Conservation (phyloP, 768 basidiomycete species). For the Cyclocybe aegerita region DNA sequence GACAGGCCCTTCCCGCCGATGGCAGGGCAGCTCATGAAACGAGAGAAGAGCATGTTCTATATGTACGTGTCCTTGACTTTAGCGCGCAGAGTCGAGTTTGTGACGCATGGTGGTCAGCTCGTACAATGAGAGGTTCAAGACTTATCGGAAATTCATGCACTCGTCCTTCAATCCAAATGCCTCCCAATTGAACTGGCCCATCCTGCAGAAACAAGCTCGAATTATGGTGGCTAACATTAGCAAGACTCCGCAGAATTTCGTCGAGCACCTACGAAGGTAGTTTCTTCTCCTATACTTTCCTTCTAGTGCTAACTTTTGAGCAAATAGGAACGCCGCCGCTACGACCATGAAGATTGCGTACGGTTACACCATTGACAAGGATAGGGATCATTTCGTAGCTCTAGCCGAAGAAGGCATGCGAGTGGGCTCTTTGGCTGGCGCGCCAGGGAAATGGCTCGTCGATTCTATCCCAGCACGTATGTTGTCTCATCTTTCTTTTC, state of each 20-base stretch:
- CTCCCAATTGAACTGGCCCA: slow-evolving; percentile 21
- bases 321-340: slow-evolving; percentile 27
- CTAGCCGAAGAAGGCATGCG: slow-evolving; percentile 29
- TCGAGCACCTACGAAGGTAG: slow-evolving; percentile 25
- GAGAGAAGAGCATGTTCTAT: slow-evolving; percentile 26
- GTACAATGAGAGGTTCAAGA: slow-evolving; percentile 32
- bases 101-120: slow-evolving; percentile 40
- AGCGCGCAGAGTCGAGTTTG: slow-evolving; percentile 36
- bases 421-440: slow-evolving; percentile 20
- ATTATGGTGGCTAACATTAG: slow-evolving; percentile 24
- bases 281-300: slow-evolving; percentile 2
- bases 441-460: slow-evolving; percentile 34
- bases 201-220: slow-evolving; percentile 21
- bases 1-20: slow-evolving; percentile 38
- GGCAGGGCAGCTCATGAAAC: slow-evolving; percentile 27
- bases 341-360: slow-evolving; percentile 35
- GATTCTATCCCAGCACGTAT: slow-evolving; percentile 35
- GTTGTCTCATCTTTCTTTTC: slow-evolving; percentile 6
- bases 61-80: slow-evolving; percentile 21
- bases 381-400: slow-evolving; percentile 29
- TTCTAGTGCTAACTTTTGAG: not conserved
- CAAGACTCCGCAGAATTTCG: slow-evolving; percentile 22
- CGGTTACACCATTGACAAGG: slow-evolving; percentile 30
- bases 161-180: slow-evolving; percentile 30
- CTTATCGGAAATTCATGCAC: slow-evolving; percentile 34